Percentiles rank a stretch among this genome's conserved stretches.
These are phyloP conservation scores for Pachyrhizus erosus DNA, from an alignment of 306 rosid genomes.

Conservation along the genomic window DNA sequence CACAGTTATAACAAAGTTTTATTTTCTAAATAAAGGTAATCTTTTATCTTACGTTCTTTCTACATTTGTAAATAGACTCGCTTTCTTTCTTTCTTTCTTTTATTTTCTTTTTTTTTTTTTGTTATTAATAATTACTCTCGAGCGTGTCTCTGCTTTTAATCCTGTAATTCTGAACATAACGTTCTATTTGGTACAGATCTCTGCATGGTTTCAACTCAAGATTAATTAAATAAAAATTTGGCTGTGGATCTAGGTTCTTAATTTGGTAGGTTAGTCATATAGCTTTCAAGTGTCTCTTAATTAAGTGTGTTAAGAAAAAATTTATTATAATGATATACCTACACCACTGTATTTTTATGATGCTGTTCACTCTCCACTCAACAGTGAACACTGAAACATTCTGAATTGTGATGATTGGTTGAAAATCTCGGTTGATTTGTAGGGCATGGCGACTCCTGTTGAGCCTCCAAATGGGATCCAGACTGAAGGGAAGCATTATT, in stretches of 20 bases:
- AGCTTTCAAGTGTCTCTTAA: constrained; percentile 1
- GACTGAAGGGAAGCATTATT: constrained; percentile 80
- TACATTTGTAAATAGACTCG: constrained; percentile 24
- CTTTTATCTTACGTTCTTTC: constrained; percentile 20
- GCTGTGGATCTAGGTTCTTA: constrained; percentile 30
- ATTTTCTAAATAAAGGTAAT: constrained; percentile 41
- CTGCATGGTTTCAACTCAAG: neutral
- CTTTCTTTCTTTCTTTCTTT: neutral
- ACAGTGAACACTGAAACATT: neutral
- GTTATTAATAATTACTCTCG: constrained; percentile 11
- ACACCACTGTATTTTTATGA: neutral
- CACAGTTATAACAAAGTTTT: constrained; percentile 16
- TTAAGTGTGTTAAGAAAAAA: neutral
- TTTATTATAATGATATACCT: neutral
- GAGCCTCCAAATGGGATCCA: constrained; percentile 90
- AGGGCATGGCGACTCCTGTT: constrained; percentile 92
- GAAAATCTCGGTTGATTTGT: neutral
- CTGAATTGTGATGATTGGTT: constrained; percentile 31
- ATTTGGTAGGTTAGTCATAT: constrained; percentile 1
- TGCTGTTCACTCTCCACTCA: neutral
- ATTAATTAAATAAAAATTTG: neutral
- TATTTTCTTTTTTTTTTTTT: neutral
- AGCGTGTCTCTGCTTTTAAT: neutral
- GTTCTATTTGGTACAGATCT: constrained; percentile 35
- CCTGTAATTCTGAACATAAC: neutral